Conservation (phyloP, 352 stramenopile species). For the Phytopythium vexans region DNA sequence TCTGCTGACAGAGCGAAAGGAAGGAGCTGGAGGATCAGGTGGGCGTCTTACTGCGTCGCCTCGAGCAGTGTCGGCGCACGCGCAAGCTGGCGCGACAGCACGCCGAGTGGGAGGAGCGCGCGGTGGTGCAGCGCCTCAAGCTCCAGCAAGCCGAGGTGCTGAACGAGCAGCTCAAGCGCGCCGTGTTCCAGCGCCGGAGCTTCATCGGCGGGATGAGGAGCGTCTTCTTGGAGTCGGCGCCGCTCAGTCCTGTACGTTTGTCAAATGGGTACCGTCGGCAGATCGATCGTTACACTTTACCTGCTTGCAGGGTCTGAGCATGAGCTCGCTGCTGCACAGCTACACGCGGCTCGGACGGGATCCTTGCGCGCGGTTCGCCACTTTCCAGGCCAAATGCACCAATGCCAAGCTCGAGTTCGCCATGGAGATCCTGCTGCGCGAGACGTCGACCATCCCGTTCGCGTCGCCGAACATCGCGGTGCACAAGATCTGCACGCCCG, state of each 20-base stretch:
- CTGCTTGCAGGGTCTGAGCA: constrained; percentile 37
- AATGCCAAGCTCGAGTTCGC: constrained; percentile 38
- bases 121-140: constrained; percentile 54
- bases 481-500: constrained; percentile 16
- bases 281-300: not conserved
- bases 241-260: not conserved
- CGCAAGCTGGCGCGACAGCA: constrained; percentile 41
- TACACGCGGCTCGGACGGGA: constrained; percentile 31
- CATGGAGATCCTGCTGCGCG: constrained; percentile 32
- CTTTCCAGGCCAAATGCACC: constrained; percentile 25
- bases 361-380: constrained; percentile 18
- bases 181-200: constrained; percentile 47
- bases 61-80: constrained; percentile 44
- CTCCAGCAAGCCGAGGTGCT: constrained; percentile 48
- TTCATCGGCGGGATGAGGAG: constrained; percentile 37
- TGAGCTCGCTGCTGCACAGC: constrained; percentile 38
- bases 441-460: constrained; percentile 32
- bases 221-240: constrained; percentile 19
- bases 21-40: constrained; percentile 43
- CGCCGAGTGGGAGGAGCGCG: constrained; percentile 55
- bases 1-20: constrained; percentile 34
- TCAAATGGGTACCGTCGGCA: no score
- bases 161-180: constrained; percentile 45
- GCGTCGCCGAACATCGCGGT: constrained; percentile 21
- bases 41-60: constrained; percentile 37